Percentiles rank a stretch among this genome's conserved stretches.
phyloP scores from a whole-genome alignment of 257 asterid genomes.

The Jacaranda copaia region DNA sequence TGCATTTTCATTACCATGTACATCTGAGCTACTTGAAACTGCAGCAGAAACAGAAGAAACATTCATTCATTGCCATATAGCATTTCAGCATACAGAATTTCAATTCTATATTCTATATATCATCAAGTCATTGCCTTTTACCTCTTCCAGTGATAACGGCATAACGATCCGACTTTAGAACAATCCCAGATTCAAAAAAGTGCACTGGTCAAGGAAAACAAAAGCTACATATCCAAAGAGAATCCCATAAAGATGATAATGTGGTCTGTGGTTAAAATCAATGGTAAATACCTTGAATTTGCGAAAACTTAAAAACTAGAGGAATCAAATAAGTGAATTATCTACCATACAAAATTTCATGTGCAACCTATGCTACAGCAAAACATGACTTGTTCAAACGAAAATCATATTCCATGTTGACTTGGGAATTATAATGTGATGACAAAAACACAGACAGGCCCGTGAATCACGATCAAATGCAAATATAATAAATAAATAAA shows the following conservation, averaged over 20 bases:
- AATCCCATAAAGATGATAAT: conserved; percentile 3
- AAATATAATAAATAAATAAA: not conserved
- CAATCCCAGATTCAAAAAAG: conserved; percentile 42
- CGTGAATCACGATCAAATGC: not conserved
- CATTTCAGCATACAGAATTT: not conserved
- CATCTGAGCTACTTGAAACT: conserved; percentile 94
- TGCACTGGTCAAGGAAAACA: conserved; percentile 57
- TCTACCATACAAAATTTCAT: not conserved
- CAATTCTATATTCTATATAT: not conserved
- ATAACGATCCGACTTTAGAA: conserved; percentile 77
- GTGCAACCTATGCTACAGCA: conserved; percentile 1
- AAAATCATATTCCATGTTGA: not conserved
- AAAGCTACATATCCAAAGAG: not conserved
- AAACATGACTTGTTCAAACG: not conserved
- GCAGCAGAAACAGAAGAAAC: conserved; percentile 36
- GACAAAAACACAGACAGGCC: not conserved
- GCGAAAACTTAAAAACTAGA: not conserved
- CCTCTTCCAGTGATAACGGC: conserved; percentile 96
- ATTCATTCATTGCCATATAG: not conserved
- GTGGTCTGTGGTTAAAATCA: not conserved
- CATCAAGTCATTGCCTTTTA: conserved; percentile 27
- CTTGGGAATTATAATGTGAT: not conserved
- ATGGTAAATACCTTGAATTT: not conserved
- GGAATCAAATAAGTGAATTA: not conserved
- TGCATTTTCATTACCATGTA: conserved; percentile 92